Conservation (phyloP, 768 basidiomycete genomes). For the Punctularia strigosozonata region DNA sequence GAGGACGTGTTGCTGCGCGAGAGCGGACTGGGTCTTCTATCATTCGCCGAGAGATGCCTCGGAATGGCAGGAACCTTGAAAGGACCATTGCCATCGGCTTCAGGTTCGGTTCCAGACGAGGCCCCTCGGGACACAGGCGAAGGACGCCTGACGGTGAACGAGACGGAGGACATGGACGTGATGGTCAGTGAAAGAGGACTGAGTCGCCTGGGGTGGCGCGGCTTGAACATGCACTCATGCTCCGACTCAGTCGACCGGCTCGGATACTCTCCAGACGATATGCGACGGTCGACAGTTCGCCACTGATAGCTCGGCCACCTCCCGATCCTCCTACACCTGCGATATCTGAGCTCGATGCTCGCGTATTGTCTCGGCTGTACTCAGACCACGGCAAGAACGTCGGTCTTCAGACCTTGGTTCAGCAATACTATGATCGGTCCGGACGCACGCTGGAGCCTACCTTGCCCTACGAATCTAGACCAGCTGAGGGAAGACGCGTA, state of each 20-base stretch:
- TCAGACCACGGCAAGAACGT: conserved; percentile 5
- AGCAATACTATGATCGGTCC: conserved; percentile 29
- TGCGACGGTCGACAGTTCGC: conserved; percentile 14
- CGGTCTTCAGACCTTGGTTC: conserved; percentile 21
- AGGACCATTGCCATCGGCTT: conserved; percentile 21
- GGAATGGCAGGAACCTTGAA: conserved; percentile 57
- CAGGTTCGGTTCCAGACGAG: conserved; percentile 56
- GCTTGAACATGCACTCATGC: neutral
- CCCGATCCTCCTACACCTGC: conserved; percentile 1
- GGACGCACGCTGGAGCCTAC: conserved; percentile 29
- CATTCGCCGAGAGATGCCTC: conserved; percentile 32
- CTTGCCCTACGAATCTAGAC: conserved; percentile 42
- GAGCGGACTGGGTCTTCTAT: conserved; percentile 43
- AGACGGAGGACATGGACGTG: conserved; percentile 26
- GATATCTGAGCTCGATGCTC: conserved; percentile 10
- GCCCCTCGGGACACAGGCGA: conserved; percentile 51
- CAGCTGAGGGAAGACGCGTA: conserved; percentile 18
- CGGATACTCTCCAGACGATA: conserved; percentile 4
- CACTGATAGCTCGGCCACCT: conserved; percentile 13
- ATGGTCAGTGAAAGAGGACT: too few species aligned
- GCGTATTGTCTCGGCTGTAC: conserved; percentile 13
- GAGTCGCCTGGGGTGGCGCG: too few species aligned
- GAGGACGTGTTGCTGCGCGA: conserved; percentile 36
- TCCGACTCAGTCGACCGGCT: neutral
- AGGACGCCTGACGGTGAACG: conserved; percentile 79